phyloP scores from a whole-genome alignment of 345 rosid genomes.

The Cochlearia excelsa region DNA sequence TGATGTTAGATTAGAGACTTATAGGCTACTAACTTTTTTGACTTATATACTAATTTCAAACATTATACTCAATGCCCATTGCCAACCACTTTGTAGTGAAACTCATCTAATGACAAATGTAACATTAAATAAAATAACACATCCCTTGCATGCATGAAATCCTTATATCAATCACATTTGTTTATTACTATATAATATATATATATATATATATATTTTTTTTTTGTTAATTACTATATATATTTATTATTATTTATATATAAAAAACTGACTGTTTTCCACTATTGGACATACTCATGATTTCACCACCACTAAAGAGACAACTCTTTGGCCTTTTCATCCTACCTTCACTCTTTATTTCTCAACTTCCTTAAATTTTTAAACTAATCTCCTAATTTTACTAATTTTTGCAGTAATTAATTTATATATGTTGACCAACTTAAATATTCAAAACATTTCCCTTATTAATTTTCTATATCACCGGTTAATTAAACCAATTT shows the following conservation, averaged over 20 bases:
- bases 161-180: slow-evolving; percentile 6
- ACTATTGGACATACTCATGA: slow-evolving; percentile 31
- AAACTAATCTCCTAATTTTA: slow-evolving; percentile 10
- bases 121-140: slow-evolving; percentile 15
- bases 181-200: background rate
- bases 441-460: background rate
- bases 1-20: slow-evolving; percentile 9
- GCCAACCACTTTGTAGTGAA: slow-evolving; percentile 10
- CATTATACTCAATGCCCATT: slow-evolving; percentile 10
- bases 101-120: slow-evolving; percentile 19
- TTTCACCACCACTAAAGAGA: slow-evolving; percentile 29
- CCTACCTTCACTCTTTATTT: slow-evolving; percentile 9
- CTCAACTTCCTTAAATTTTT: slow-evolving; percentile 2
- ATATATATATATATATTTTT: too few relatives aligned
- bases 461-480: too few relatives aligned
- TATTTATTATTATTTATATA: background rate
- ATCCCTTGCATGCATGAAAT: slow-evolving; percentile 27
- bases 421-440: background rate
- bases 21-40: slow-evolving; percentile 5
- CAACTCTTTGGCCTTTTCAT: slow-evolving; percentile 14
- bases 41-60: slow-evolving; percentile 1
- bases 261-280: slow-evolving; percentile 23
- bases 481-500: too few relatives aligned
- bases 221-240: too few relatives aligned
- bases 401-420: background rate